These are phyloP conservation scores for Saxispiralis lemnorum DNA, from an alignment of 495 filamentous ascomycete genomes.

Conservation along the genomic window DNA sequence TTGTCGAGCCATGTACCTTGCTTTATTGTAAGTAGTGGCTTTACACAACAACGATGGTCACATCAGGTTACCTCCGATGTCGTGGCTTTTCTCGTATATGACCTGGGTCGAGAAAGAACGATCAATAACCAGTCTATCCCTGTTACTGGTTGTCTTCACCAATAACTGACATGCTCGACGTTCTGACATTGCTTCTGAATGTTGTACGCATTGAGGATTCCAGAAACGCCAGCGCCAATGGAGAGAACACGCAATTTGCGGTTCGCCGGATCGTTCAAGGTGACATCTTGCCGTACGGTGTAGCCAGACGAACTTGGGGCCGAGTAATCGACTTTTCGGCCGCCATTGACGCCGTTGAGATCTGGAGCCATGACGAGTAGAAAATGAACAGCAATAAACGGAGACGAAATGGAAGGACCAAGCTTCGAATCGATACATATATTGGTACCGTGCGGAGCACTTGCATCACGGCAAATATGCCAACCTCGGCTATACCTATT, in stretches of 20 bases:
- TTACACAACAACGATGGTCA: conserved; percentile 1
- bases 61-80: conserved; percentile 23
- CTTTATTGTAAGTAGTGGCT: not conserved
- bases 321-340: conserved; percentile 20
- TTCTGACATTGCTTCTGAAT: conserved; percentile 23
- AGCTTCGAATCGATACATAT: not conserved
- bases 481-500: no score
- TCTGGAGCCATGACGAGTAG: conserved; percentile 18
- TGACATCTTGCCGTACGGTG: conserved; percentile 16
- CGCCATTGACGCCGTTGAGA: conserved; percentile 16
- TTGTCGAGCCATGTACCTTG: not conserved
- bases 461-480: no score
- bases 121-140: no score
- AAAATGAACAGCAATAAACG: not conserved
- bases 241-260: conserved; percentile 21
- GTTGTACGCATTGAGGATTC: conserved; percentile 23
- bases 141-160: no score
- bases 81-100: conserved; percentile 24
- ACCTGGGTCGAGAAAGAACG: no score
- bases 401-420: not conserved
- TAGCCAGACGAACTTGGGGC: conserved; percentile 23
- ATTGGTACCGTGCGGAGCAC: no score
- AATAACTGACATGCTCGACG: conserved; percentile 18
- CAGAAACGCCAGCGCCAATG: conserved; percentile 23
- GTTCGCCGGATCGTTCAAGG: conserved; percentile 17